Evolutionary conservation across 805 yeast species (phyloP).

Genomic region (Schizosaccharomyces pombe): DNA sequence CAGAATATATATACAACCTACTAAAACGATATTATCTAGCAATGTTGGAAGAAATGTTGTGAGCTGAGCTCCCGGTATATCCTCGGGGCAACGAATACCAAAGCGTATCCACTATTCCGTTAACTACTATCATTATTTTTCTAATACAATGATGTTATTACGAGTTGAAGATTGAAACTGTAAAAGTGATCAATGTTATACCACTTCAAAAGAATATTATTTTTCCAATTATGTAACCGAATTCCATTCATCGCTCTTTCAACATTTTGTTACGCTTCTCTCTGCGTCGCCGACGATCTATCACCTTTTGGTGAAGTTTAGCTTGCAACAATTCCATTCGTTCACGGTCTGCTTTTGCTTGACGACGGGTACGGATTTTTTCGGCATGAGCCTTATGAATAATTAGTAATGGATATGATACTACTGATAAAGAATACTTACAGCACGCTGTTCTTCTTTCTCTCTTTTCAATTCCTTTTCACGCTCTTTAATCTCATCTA

Average conservation of each 20-base stretch:
- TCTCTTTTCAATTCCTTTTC: neutral
- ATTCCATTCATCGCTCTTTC: constrained; percentile 43
- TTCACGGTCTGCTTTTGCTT: constrained; percentile 67
- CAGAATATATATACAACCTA: too few species aligned
- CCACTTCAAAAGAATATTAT: neutral
- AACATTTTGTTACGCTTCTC: constrained; percentile 88
- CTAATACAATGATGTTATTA: too few species aligned
- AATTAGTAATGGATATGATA: neutral
- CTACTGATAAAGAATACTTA: neutral
- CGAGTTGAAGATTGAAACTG: too few species aligned
- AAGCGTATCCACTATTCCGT: too few species aligned
- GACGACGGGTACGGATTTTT: neutral
- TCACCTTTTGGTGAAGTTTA: constrained; percentile 78
- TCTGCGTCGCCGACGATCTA: constrained; percentile 67
- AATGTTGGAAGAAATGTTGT: too few species aligned
- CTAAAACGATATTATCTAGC: too few species aligned
- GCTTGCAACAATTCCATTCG: constrained; percentile 61
- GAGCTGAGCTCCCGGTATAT: too few species aligned
- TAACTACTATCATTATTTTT: too few species aligned
- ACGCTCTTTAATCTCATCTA: neutral
- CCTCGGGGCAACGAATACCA: too few species aligned
- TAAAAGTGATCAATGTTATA: neutral
- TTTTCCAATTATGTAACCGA: too few species aligned
- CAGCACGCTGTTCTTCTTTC: neutral
- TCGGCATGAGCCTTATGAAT: neutral